A percentile compares a stretch with the other conserved stretches of the same genome.
Conservation (phyloP, 2,329 filamentous ascomycete species). For the Claviceps africana region DNA sequence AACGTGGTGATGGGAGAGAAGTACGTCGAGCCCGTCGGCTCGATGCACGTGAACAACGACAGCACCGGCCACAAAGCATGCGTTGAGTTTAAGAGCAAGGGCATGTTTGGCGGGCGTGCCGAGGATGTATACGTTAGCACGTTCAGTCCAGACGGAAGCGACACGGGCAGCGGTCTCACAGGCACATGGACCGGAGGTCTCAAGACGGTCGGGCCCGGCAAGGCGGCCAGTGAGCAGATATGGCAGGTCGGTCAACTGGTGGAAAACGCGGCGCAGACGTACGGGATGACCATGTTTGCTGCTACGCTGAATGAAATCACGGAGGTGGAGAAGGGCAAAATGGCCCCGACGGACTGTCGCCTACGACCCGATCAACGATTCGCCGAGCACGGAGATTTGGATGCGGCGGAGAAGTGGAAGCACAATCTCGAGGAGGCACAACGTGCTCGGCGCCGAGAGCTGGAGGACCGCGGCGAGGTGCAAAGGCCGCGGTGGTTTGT, state of each 20-base stretch:
- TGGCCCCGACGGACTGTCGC: constrained; percentile 72
- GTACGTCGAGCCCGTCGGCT: constrained; percentile 88
- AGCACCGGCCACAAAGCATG: constrained; percentile 67
- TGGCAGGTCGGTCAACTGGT: constrained; percentile 73
- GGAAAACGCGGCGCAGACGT: constrained; percentile 63
- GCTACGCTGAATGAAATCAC: constrained; percentile 82
- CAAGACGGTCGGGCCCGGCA: constrained; percentile 49
- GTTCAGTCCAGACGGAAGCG: constrained; percentile 50
- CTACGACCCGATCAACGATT: constrained; percentile 79
- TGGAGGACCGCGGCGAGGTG: constrained; percentile 60
- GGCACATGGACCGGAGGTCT: constrained; percentile 80
- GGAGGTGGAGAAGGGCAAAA: constrained; percentile 53
- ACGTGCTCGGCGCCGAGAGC: constrained; percentile 53
- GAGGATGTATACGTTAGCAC: constrained; percentile 77
- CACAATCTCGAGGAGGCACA: constrained; percentile 75
- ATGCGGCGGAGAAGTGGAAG: constrained; percentile 74
- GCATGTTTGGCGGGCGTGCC: constrained; percentile 90
- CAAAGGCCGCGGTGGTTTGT: constrained; percentile 78
- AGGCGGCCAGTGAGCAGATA: constrained; percentile 48
- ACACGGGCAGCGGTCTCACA: constrained; percentile 51
- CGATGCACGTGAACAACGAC: constrained; percentile 76
- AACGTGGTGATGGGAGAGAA: constrained; percentile 98
- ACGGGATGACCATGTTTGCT: constrained; percentile 79
- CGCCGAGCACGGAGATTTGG: constrained; percentile 67
- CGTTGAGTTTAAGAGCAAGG: constrained; percentile 86